phyloP scores from a whole-genome alignment of 208 protist species.

The Trypanosoma vivax region DNA sequence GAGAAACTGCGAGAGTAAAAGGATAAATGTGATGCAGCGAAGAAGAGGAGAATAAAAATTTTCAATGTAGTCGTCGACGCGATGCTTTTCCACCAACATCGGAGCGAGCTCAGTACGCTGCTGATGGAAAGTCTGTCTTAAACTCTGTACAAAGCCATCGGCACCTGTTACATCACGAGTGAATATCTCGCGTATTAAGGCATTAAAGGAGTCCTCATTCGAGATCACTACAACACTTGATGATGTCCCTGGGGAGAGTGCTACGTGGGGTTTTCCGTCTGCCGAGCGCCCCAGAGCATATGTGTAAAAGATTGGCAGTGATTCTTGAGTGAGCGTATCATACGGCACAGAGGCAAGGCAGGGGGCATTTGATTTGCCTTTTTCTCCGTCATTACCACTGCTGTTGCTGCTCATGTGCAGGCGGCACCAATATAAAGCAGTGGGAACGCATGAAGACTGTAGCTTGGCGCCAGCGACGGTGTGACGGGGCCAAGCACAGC shows the following conservation, averaged over 20 bases:
- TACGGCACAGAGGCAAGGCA: background rate
- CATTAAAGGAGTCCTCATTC: conserved; percentile 6
- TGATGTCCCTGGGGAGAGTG: too few species aligned
- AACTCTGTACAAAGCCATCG: conserved; percentile 24
- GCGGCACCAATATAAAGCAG: too few species aligned
- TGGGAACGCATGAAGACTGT: background rate
- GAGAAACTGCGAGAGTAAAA: conserved; percentile 49
- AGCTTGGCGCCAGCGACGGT: too few species aligned
- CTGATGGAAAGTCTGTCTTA: conserved; percentile 17
- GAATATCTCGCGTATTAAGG: conserved; percentile 1
- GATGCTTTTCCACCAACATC: conserved; percentile 21
- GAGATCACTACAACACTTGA: conserved; percentile 4
- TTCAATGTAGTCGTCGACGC: conserved; percentile 39
- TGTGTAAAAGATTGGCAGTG: conserved; percentile 6
- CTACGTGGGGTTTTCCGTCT: too few species aligned
- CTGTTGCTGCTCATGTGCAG: background rate
- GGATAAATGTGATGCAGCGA: conserved; percentile 32
- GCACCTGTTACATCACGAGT: background rate
- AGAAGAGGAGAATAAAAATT: conserved; percentile 36
- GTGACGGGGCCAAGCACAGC: too few species aligned
- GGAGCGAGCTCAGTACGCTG: conserved; percentile 20
- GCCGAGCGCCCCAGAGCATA: background rate
- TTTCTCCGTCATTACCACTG: background rate
- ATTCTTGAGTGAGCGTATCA: background rate
- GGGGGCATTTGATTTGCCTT: too few species aligned